phyloP scores from a whole-genome alignment of 306 rosid species.

The Bauhinia variegata region DNA sequence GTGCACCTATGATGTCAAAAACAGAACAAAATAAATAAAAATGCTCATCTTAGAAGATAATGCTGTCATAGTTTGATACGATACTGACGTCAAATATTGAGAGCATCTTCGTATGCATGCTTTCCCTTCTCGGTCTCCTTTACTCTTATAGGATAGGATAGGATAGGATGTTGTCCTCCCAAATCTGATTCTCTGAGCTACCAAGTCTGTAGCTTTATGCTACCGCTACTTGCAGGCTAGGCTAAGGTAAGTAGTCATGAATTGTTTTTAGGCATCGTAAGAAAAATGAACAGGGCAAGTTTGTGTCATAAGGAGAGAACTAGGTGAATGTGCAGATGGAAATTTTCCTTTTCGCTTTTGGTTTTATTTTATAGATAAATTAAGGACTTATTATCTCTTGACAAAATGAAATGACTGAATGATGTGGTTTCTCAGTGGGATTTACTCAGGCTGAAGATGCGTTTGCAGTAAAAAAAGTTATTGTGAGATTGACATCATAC shows the following conservation, averaged over 20 bases:
- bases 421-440: constrained; percentile 37
- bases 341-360: neutral
- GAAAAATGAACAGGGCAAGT: constrained; percentile 5
- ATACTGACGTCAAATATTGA: constrained; percentile 28
- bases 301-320: constrained; percentile 18
- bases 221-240: constrained; percentile 13
- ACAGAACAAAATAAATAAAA: neutral
- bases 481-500: constrained; percentile 24
- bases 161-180: constrained; percentile 25
- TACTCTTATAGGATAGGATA: too few relatives aligned
- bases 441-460: constrained; percentile 38
- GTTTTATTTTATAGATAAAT: constrained; percentile 25
- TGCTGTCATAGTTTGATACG: constrained; percentile 18
- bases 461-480: constrained; percentile 20
- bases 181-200: constrained; percentile 30
- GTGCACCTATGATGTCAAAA: constrained; percentile 33
- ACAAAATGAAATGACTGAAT: constrained; percentile 38
- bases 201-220: constrained; percentile 19
- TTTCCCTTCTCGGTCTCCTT: constrained; percentile 33
- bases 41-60: constrained; percentile 4
- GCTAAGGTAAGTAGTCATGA: constrained; percentile 40
- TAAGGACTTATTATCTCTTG: neutral
- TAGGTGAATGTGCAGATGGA: too few relatives aligned
- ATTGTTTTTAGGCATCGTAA: constrained; percentile 7
- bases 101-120: constrained; percentile 35